A percentile compares a stretch with the other conserved stretches of the same genome.
These are phyloP conservation scores for Pyrenophora teres DNA, from an alignment of 2,329 filamentous ascomycete species.

Conservation along the genomic window DNA sequence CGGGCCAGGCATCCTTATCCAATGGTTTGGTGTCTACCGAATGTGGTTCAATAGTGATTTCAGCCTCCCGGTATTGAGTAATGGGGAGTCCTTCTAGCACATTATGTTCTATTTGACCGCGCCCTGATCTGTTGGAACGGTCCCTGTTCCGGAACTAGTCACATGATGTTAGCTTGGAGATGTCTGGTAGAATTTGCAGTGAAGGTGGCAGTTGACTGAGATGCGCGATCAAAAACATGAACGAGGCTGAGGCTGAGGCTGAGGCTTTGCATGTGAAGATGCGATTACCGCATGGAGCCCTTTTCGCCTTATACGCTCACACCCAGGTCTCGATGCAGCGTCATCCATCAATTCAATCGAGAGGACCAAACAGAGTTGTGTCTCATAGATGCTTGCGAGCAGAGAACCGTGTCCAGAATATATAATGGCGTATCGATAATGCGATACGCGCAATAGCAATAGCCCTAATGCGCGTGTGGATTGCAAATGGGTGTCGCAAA, in stretches of 20 bases:
- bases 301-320: too few relatives aligned
- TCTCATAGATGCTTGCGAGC: neutral
- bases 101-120: constrained; percentile 67
- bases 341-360: too few relatives aligned
- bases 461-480: constrained; percentile 13
- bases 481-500: constrained; percentile 5
- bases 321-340: too few relatives aligned
- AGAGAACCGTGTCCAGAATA: neutral
- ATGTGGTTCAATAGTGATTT: constrained; percentile 68
- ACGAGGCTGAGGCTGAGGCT: neutral
- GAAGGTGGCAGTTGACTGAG: too few relatives aligned
- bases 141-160: constrained; percentile 61
- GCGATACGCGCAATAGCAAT: constrained; percentile 8
- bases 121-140: constrained; percentile 62
- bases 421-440: constrained; percentile 2
- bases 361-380: too few relatives aligned
- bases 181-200: too few relatives aligned
- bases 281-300: neutral
- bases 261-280: neutral
- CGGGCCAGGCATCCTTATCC: constrained; percentile 71
- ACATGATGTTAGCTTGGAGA: constrained; percentile 27
- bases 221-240: too few relatives aligned
- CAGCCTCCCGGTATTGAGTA: constrained; percentile 82
- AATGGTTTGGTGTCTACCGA: constrained; percentile 65
- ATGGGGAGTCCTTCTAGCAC: constrained; percentile 78